These are phyloP conservation scores for Fragosphaeria purpurea DNA, from an alignment of 2,329 filamentous ascomycete genomes.

Conservation along the genomic window DNA sequence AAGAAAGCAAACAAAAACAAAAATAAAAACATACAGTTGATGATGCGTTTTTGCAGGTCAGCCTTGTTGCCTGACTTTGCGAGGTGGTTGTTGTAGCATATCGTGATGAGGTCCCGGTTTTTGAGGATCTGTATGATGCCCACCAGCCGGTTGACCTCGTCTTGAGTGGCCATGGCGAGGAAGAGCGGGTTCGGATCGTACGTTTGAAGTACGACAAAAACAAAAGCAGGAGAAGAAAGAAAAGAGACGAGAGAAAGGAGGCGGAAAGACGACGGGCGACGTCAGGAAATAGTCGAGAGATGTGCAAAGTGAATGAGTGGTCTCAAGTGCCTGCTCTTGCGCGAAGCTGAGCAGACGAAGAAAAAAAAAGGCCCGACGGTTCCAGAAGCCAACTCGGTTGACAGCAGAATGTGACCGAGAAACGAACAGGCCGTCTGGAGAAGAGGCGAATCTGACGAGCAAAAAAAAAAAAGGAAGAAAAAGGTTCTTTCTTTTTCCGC, in stretches of 20 bases:
- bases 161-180: conserved; percentile 13
- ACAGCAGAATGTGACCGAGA: too few relatives aligned
- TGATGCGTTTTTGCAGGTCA: conserved; percentile 68
- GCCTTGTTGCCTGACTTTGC: conserved; percentile 77
- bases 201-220: neutral
- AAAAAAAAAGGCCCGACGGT: too few relatives aligned
- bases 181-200: neutral
- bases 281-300: too few relatives aligned
- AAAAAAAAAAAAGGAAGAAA: too few relatives aligned
- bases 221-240: neutral
- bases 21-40: conserved; percentile 54
- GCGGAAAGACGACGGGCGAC: too few relatives aligned
- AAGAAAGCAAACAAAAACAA: neutral
- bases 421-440: too few relatives aligned
- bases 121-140: conserved; percentile 37
- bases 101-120: conserved; percentile 59
- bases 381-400: too few relatives aligned
- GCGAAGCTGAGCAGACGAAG: too few relatives aligned
- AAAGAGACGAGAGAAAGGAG: neutral
- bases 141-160: conserved; percentile 36
- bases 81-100: conserved; percentile 66
- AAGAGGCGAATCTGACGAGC: too few relatives aligned
- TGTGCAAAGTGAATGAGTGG: too few relatives aligned
- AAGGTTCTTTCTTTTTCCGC: too few relatives aligned
- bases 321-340: too few relatives aligned